These are phyloP conservation scores for Stephania cephalantha DNA, from an alignment of 164 flowering plant species.

Conservation along the genomic window DNA sequence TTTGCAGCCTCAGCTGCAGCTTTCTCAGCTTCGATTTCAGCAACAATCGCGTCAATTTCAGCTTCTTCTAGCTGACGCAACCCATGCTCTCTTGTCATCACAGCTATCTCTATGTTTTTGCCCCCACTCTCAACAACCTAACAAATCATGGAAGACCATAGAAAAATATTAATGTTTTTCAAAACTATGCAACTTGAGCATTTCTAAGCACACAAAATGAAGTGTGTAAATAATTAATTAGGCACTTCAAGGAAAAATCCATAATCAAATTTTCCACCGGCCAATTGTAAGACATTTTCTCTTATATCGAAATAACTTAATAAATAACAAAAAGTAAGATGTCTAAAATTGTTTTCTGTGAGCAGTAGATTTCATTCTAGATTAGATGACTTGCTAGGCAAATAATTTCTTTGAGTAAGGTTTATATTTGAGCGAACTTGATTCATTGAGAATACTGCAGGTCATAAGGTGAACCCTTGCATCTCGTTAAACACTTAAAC, in stretches of 20 bases:
- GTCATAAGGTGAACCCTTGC: background rate
- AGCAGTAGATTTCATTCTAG: background rate
- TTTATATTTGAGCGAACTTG: background rate
- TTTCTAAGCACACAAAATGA: background rate
- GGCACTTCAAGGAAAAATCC: background rate
- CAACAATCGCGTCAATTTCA: conserved; percentile 88
- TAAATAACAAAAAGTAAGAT: background rate
- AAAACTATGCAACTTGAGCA: background rate
- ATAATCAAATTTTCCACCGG: background rate
- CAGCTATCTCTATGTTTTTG: conserved; percentile 95
- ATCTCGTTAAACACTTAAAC: background rate
- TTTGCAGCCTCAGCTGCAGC: conserved; percentile 97
- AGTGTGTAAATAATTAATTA: background rate
- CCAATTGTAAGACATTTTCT: background rate
- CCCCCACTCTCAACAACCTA: conserved; percentile 99
- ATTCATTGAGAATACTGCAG: background rate
- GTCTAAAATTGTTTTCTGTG: background rate
- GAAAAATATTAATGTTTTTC: background rate
- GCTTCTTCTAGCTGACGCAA: conserved; percentile 87
- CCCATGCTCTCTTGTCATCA: conserved; percentile 79
- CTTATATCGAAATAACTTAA: background rate
- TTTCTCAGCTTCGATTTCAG: conserved; percentile 95
- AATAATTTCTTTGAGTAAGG: background rate
- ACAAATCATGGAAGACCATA: background rate
- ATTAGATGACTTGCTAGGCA: background rate